These are phyloP conservation scores for Komagataella pastoris DNA, from an alignment of 805 yeast species.

Conservation along the genomic window DNA sequence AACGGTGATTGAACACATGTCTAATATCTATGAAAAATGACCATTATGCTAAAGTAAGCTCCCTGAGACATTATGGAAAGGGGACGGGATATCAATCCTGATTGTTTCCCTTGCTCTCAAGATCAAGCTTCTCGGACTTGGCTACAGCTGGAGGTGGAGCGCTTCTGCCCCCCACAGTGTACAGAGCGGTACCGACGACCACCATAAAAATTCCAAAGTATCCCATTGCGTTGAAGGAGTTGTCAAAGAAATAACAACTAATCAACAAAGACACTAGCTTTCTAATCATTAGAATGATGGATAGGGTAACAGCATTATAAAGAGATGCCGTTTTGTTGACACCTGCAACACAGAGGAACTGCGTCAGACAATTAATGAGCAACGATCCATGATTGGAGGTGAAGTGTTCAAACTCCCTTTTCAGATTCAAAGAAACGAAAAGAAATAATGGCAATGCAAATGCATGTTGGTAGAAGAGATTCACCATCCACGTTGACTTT, in stretches of 20 bases:
- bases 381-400: slow-evolving; percentile 11
- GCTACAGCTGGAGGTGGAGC: background rate
- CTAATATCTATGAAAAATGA: background rate
- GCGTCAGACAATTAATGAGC: slow-evolving; percentile 34
- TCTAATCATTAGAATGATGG: slow-evolving; percentile 45
- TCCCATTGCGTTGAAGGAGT: slow-evolving; percentile 22
- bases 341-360: slow-evolving; percentile 51
- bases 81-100: background rate
- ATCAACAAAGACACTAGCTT: slow-evolving; percentile 47
- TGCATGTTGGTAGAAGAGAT: slow-evolving; percentile 46
- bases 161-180: slow-evolving; percentile 9
- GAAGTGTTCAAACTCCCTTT: slow-evolving; percentile 7
- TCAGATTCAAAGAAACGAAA: slow-evolving; percentile 16
- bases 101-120: background rate
- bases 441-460: slow-evolving; percentile 41
- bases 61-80: background rate
- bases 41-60: background rate
- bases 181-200: slow-evolving; percentile 40
- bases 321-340: slow-evolving; percentile 48
- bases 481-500: slow-evolving; percentile 45
- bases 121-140: background rate
- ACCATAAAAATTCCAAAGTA: slow-evolving; percentile 37
- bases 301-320: slow-evolving; percentile 49
- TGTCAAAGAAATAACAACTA: slow-evolving; percentile 40
- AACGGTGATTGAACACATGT: background rate